phyloP scores from a whole-genome alignment of 192 early-diverging fungal genomes.

The Coemansia sp. region DNA sequence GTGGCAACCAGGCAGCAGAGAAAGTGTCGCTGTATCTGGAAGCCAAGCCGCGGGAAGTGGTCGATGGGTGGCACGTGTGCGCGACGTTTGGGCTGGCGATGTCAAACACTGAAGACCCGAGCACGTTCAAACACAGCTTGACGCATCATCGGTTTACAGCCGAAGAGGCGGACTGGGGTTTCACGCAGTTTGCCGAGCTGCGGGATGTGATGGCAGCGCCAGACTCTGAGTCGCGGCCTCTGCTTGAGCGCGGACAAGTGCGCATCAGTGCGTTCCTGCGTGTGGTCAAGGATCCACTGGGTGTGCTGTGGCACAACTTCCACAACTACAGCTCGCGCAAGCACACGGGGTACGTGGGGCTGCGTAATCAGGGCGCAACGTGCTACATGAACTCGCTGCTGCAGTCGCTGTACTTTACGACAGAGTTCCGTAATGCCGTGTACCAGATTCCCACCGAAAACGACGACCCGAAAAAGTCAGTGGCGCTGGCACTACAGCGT shows the following conservation, averaged over 20 bases:
- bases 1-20: conserved; percentile 73
- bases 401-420: conserved; percentile 93
- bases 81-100: conserved; percentile 77
- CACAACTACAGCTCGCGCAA: conserved; percentile 88
- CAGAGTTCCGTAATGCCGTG: conserved; percentile 86
- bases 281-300: conserved; percentile 81
- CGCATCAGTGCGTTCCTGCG: conserved; percentile 71
- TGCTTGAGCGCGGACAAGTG: conserved; percentile 66
- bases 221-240: conserved; percentile 51
- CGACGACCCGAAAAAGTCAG: conserved; percentile 83
- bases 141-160: conserved; percentile 81
- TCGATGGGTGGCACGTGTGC: conserved; percentile 73
- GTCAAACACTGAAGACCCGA: conserved; percentile 69
- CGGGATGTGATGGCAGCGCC: conserved; percentile 43
- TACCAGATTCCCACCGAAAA: conserved; percentile 90
- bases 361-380: conserved; percentile 97
- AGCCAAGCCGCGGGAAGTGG: conserved; percentile 64
- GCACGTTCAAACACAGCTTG: conserved; percentile 50
- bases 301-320: conserved; percentile 95
- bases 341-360: conserved; percentile 86
- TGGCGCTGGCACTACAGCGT: conserved; percentile 88
- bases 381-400: conserved; percentile 99
- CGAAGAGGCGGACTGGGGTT: conserved; percentile 93
- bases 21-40: conserved; percentile 83
- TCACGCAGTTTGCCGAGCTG: conserved; percentile 69